phyloP scores from a whole-genome alignment of 176 grass and related monocot species.

The Eremochloa ophiuroides region DNA sequence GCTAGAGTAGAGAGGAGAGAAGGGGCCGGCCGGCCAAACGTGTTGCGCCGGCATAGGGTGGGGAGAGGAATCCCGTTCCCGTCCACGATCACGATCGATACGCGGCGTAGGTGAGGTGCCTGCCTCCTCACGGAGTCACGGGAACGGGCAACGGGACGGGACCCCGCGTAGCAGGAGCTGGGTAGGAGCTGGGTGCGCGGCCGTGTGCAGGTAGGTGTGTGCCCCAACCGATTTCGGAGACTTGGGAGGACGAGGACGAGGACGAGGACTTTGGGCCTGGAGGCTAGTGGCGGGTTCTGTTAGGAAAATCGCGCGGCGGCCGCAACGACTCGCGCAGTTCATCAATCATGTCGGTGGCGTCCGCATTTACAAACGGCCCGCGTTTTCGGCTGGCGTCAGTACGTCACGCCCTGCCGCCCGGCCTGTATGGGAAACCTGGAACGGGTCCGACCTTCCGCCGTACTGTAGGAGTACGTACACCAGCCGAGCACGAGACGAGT shows the following conservation, averaged over 20 bases:
- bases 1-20: background rate
- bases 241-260: background rate
- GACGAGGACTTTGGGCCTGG: background rate
- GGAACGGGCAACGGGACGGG: background rate
- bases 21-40: background rate
- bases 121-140: background rate
- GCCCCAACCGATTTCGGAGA: background rate
- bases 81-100: background rate
- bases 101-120: background rate
- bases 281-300: background rate
- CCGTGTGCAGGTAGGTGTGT: background rate
- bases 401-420: too few species aligned
- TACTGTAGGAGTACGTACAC: too few species aligned
- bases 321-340: conserved; percentile 22
- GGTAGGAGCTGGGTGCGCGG: background rate
- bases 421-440: too few species aligned
- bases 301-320: conserved; percentile 20
- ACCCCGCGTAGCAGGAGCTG: background rate
- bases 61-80: conserved; percentile 1
- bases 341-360: conserved; percentile 30
- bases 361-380: background rate
- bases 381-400: conserved; percentile 5
- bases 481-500: background rate
- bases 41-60: background rate
- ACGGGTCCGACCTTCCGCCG: too few species aligned